Base-by-base conservation (phyloP, 306 rosid species). In the Gastrolobium villosum region DNA sequence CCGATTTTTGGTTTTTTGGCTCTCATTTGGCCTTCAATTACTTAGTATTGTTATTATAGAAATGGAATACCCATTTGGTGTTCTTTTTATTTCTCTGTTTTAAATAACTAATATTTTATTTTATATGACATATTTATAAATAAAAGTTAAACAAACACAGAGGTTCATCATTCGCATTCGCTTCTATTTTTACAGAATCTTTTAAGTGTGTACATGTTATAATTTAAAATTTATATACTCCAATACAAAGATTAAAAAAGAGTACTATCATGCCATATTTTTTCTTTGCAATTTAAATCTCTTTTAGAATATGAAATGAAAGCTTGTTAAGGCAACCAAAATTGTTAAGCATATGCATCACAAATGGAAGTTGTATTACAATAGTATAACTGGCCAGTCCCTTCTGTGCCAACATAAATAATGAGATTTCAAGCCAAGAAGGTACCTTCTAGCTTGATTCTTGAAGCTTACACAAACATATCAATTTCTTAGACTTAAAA, bases 371-470 rank as follows among this genome's bases (percentile, higher is more conserved):
- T 50, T 69, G 28, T 32, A 69, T 37, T 30, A 59, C 72, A 75
- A 34, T 75, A 35, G 28, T 44, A 65, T 10, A 52, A 59, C 41
- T 4, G 34, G 77, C 72, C 76, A 69, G 28, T 53, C 32, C 56
- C 52, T 41, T 69, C 15, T 26, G 62, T 61, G 62, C 26, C 76
- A 71, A 77, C 70, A 71, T 39, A 77, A 72, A 30, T 31, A 71
- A 65, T 40, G 50, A 62, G 1, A 43, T 31, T 45, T 36, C 56
- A 76, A 5, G 37, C 74, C 57, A 61, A 41, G 10, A 34, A 57
- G 35, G 35, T 64, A 65, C 59, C 41, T 31, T 32, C 34, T 10
- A 50, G 28, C 50, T 57, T 69, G 43, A 70, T 37, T 79, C 36
- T 40, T 15, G 72, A 46, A 60, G 44, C 15, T 14, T 32, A 70